phyloP scores from a whole-genome alignment of 2,329 filamentous ascomycete species.

The Colletotrichum agaves region DNA sequence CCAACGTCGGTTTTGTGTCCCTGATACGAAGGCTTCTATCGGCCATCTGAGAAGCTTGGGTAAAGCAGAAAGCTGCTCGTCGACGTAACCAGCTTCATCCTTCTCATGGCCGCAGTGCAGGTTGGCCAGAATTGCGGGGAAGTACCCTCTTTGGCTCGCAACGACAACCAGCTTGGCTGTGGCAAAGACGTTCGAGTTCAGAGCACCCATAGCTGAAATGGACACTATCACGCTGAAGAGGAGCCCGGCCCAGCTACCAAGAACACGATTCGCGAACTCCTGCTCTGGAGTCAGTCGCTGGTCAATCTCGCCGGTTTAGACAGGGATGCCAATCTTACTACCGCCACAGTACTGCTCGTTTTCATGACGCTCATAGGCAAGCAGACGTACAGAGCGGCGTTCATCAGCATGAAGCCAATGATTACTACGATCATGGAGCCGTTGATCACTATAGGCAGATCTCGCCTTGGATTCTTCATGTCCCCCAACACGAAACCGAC shows the following conservation, averaged over 20 bases:
- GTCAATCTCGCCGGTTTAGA: too few species aligned
- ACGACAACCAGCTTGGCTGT: conserved; percentile 53
- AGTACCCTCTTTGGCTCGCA: conserved; percentile 46
- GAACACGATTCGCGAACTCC: conserved; percentile 44
- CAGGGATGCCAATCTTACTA: conserved; percentile 47
- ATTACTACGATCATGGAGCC: conserved; percentile 54
- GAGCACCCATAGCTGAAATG: conserved; percentile 52
- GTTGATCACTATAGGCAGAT: conserved; percentile 53
- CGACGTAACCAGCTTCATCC: conserved; percentile 43
- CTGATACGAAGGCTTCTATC: conserved; percentile 40
- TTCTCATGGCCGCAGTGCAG: conserved; percentile 42
- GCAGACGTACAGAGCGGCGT: conserved; percentile 54
- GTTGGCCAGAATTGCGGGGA: conserved; percentile 43
- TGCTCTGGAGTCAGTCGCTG: conserved; percentile 42
- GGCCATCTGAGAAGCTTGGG: conserved; percentile 37
- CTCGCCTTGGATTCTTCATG: conserved; percentile 41
- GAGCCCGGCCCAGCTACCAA: conserved; percentile 52
- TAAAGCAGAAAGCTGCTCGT: conserved; percentile 36
- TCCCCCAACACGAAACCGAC: conserved; percentile 44
- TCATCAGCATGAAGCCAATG: conserved; percentile 54
- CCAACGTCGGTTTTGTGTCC: conserved; percentile 41
- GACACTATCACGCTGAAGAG: conserved; percentile 52
- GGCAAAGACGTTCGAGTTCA: conserved; percentile 57
- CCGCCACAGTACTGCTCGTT: conserved; percentile 53
- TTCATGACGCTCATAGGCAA: conserved; percentile 53